Base-by-base conservation (phyloP, 2,329 filamentous ascomycete genomes). In the Myriosclerotinia duriaeana region DNA sequence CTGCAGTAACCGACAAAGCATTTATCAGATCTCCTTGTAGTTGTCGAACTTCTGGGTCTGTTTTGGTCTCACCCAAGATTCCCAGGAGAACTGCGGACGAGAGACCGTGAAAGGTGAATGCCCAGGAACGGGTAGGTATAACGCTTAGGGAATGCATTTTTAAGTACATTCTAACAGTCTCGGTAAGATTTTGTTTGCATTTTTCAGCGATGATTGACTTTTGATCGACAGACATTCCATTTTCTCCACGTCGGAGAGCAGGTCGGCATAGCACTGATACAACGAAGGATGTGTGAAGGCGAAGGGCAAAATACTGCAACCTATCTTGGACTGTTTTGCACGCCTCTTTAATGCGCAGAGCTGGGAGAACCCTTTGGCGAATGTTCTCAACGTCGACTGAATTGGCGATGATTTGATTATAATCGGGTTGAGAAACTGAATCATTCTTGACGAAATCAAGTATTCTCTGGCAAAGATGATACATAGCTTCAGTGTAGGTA, bases 131-230 rank as follows among this genome's bases (percentile, higher is more conserved):
- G 0, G 87, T 89, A 0, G 87, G 87, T 56, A 89, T 88, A 11
- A 87, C 84, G 2, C 86, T 88, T 40, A 89, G 78, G 69, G 88
- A 86, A 74, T 89, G 86, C 87, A 89, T 89, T 20, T 86, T 85
- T 30, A 89, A 78, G 73, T 89, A 89, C 86, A 89, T 89, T 52
- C 85, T 83, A 14, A 89, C 86, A 15, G 86, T 89, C 73, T 89
- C 86, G 7, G 85, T 85, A 36, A 89, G 78, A 72, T 88, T 88
- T 20, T 79, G 77, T 73, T 87, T 87, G 78, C 87, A 89, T 66
- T 83, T 82, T 38, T 84, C 81, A 1, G 84, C 83, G 0, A 89
- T 78, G 0, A 81, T 76, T 54, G 79, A 79, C 71, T 86, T 87
- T 71, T 89, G 85, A 44, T 61, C 0, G 79, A 73, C 0, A 78